Conservation (phyloP, 768 basidiomycete genomes). For the Russula lepida region DNA sequence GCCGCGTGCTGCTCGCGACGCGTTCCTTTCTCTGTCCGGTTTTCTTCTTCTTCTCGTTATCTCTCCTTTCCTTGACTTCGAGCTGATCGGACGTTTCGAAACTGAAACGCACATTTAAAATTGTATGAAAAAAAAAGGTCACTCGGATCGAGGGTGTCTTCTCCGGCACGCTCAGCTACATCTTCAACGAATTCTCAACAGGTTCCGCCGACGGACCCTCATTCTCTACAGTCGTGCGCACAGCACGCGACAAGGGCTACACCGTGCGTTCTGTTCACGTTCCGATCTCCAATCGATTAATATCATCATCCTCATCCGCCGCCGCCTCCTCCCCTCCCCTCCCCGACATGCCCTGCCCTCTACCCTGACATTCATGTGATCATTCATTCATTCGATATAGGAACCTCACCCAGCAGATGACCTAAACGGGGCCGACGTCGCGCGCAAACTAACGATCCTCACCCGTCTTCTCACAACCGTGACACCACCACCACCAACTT, state of each 20-base stretch:
- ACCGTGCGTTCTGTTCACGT: conserved; percentile 50
- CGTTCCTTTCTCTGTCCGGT: background rate
- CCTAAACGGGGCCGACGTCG: conserved; percentile 93
- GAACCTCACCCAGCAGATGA: conserved; percentile 98
- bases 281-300: background rate
- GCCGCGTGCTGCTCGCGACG: background rate
- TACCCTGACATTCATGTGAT: background rate
- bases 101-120: too few species aligned
- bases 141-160: conserved; percentile 95
- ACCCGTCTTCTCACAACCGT: conserved; percentile 53
- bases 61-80: background rate
- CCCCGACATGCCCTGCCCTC: too few species aligned
- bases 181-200: conserved; percentile 92
- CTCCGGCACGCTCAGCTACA: conserved; percentile 96
- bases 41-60: background rate
- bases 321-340: too few species aligned
- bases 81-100: background rate
- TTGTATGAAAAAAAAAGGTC: conserved; percentile 52
- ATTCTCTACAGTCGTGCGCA: conserved; percentile 84
- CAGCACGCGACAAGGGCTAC: conserved; percentile 89
- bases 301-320: background rate
- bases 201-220: conserved; percentile 55
- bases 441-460: conserved; percentile 93
- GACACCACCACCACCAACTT: conserved; percentile 21
- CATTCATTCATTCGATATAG: conserved; percentile 32